Base-by-base conservation (phyloP, 73 alveolate genomes). In the Halteria grandinella region DNA sequence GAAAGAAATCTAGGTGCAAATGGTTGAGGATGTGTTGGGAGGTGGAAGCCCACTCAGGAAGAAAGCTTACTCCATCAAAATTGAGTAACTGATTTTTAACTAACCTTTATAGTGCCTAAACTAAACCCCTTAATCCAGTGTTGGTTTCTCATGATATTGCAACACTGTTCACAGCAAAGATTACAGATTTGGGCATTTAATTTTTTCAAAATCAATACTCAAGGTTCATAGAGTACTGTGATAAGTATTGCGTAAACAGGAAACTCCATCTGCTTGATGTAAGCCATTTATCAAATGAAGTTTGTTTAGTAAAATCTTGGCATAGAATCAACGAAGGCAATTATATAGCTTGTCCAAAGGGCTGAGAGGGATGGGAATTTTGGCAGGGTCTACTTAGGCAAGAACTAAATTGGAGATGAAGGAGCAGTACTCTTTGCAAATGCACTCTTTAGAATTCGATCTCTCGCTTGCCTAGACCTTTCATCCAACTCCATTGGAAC, bases 361-460 rank as follows among this genome's bases (percentile, higher is more conserved):
- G n/a, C n/a, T 53, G 50, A 73, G 11, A 53, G 7, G 1, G 15
- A 29, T 24, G 58, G 43, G 12, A 73, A 73, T 17, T 23, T 73
- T 4, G 23, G 55, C 27, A 51, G 41, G 32, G 15, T 73, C 0
- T 1, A 17, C 11, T 14, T 73, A 18, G 75, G 69, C 6, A 32
- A 31, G 10, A 73, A 73, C 40, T 54, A 51, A 15, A 54, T 73
- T 18, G 85, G 85, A 12, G 85, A 73, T 36, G 85, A 73, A 40
- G 85, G 85, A 8, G 85, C 75, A 8, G 41, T 10, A 36, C 17
- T 29, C 17, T 2, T 73, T 17, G 44, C 85, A 1, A 55, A 32
- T 15, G 31, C 25, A 15, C 70, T 73, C 7, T 18, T 25, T 41
- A 37, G 24, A 23, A 33, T 27, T 21, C 24, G n/a, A 1, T 18